These are phyloP conservation scores for Eutrema salsugineum DNA, from an alignment of 441 rosid species.

Conservation along the genomic window DNA sequence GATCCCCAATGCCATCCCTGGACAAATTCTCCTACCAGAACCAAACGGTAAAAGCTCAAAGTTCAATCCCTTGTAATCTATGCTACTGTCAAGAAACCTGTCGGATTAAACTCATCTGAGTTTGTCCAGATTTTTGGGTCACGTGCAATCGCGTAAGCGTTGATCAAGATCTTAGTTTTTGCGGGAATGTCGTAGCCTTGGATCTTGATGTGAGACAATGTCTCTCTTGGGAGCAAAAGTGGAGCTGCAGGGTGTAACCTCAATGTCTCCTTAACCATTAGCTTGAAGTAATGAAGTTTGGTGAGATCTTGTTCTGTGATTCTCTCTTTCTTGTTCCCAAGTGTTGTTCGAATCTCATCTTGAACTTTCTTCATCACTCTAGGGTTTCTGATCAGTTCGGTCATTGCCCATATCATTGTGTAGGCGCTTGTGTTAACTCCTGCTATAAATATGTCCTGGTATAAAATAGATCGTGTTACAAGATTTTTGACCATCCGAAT, in stretches of 20 bases:
- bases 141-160: conserved; percentile 24
- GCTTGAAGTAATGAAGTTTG: conserved; percentile 36
- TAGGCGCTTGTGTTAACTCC: conserved; percentile 36
- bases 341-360: conserved; percentile 12
- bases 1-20: conserved; percentile 4
- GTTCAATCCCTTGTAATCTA: conserved; percentile 14
- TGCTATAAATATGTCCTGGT: conserved; percentile 31
- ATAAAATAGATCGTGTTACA: too few species aligned
- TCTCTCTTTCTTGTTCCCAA: conserved; percentile 11
- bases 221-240: conserved; percentile 37
- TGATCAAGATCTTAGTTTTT: conserved; percentile 18
- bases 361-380: conserved; percentile 43
- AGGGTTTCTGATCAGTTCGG: conserved; percentile 39
- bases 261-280: conserved; percentile 44
- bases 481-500: too few species aligned
- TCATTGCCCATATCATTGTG: conserved; percentile 44
- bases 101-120: conserved; percentile 26
- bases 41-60: conserved; percentile 32
- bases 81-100: conserved; percentile 14
- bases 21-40: conserved; percentile 30
- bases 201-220: conserved; percentile 32
- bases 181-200: conserved; percentile 16
- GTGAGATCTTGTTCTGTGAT: not conserved
- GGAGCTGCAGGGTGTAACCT: conserved; percentile 53
- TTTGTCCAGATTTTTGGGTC: conserved; percentile 26